phyloP scores from a whole-genome alignment of 371 early-diverging fungal species.

The Encephalitozoon cuniculi region DNA sequence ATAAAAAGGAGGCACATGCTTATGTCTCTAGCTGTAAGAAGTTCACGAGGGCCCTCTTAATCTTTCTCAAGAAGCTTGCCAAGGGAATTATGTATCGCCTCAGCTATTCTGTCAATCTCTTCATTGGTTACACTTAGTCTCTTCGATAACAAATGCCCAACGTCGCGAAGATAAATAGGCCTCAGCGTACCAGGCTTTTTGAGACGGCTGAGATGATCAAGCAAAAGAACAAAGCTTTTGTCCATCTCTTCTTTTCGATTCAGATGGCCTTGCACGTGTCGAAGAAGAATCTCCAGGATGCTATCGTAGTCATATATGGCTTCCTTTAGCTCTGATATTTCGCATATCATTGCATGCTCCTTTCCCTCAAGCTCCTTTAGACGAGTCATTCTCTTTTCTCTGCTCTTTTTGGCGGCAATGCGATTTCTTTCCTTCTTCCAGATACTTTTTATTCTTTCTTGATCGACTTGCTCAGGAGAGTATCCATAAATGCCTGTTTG shows the following conservation, averaged over 20 bases:
- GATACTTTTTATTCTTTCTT: slow-evolving; percentile 32
- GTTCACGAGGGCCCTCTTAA: neutral
- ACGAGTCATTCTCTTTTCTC: slow-evolving; percentile 55
- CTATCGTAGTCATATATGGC: slow-evolving; percentile 35
- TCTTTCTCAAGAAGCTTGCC: slow-evolving; percentile 27
- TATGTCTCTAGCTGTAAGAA: neutral
- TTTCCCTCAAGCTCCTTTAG: slow-evolving; percentile 50
- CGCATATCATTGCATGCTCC: slow-evolving; percentile 15
- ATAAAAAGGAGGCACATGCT: neutral
- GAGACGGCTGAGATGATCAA: slow-evolving; percentile 35
- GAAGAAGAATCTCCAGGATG: slow-evolving; percentile 30
- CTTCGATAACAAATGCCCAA: slow-evolving; percentile 23
- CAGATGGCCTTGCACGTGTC: slow-evolving; percentile 15
- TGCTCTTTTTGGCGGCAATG: slow-evolving; percentile 57
- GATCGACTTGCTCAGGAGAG: slow-evolving; percentile 8
- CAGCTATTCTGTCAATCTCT: slow-evolving; percentile 24
- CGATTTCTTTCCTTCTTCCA: slow-evolving; percentile 59
- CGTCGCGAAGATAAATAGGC: slow-evolving; percentile 19
- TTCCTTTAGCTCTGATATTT: slow-evolving; percentile 38
- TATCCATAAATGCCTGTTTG: neutral
- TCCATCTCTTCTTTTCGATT: neutral
- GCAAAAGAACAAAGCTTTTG: slow-evolving; percentile 30
- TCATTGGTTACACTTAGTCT: slow-evolving; percentile 31
- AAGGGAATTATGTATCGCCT: slow-evolving; percentile 14
- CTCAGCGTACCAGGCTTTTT: slow-evolving; percentile 23